Percentiles rank a stretch among this genome's conserved stretches.
phyloP scores from a whole-genome alignment of 106 monocot species.

The Phalaenopsis equestris region DNA sequence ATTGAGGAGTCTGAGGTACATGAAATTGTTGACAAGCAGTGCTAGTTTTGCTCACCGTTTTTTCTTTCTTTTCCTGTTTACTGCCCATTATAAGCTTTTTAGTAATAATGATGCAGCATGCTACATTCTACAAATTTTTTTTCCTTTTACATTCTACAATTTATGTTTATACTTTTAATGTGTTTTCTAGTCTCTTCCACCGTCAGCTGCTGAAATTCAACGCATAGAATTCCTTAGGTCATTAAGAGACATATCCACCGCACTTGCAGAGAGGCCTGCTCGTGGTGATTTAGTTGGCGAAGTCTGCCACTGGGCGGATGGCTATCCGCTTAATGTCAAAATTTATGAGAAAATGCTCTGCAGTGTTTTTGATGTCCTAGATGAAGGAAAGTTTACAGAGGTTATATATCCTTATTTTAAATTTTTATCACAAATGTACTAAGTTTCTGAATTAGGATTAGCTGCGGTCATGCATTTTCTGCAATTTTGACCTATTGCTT shows the following conservation, averaged over 20 bases:
- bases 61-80: neutral
- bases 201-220: slow-evolving; percentile 74
- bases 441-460: slow-evolving; percentile 4
- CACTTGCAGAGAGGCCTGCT: slow-evolving; percentile 88
- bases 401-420: slow-evolving; percentile 17
- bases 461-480: neutral
- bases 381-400: slow-evolving; percentile 92
- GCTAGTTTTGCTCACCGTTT: neutral
- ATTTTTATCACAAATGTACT: neutral
- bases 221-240: slow-evolving; percentile 69
- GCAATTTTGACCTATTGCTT: neutral
- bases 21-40: neutral
- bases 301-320: slow-evolving; percentile 97
- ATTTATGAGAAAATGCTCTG: slow-evolving; percentile 89
- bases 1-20: slow-evolving; percentile 92
- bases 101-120: neutral
- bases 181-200: slow-evolving; percentile 58
- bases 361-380: slow-evolving; percentile 89
- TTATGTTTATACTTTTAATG: slow-evolving; percentile 5
- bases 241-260: slow-evolving; percentile 57
- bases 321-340: slow-evolving; percentile 83
- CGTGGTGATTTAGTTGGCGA: slow-evolving; percentile 91
- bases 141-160: neutral
- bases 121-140: neutral
- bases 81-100: neutral